Percentiles rank a stretch among this genome's conserved stretches.
These are phyloP conservation scores for Vitis rupestris DNA, from an alignment of 164 flowering plant genomes.

Conservation along the genomic window DNA sequence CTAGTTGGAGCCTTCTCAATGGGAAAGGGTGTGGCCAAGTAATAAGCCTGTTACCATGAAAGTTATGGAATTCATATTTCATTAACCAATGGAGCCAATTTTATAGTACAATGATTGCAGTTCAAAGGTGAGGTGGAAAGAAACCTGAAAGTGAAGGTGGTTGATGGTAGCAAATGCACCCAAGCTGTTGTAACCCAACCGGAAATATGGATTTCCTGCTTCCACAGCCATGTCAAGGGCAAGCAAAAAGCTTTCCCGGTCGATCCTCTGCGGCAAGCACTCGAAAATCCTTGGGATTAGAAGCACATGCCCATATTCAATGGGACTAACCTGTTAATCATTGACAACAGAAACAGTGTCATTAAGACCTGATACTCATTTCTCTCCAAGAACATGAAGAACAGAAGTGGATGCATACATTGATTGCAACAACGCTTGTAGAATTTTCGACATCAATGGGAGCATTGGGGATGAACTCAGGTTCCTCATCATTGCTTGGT, in stretches of 20 bases:
- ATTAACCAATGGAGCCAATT: neutral
- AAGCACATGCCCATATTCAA: slow-evolving; percentile 71
- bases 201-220: slow-evolving; percentile 60
- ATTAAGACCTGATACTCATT: neutral
- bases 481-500: slow-evolving; percentile 41
- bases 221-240: slow-evolving; percentile 66
- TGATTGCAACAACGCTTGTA: slow-evolving; percentile 68
- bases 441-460: slow-evolving; percentile 48
- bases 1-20: slow-evolving; percentile 60
- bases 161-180: slow-evolving; percentile 79
- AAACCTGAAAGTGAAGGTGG: slow-evolving; percentile 68
- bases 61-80: neutral
- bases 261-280: slow-evolving; percentile 67
- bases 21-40: slow-evolving; percentile 57
- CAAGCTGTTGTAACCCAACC: slow-evolving; percentile 73
- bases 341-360: neutral
- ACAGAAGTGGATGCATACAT: slow-evolving; percentile 29
- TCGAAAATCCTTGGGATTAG: slow-evolving; percentile 58
- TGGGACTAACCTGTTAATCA: slow-evolving; percentile 60
- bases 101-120: neutral
- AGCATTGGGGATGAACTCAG: slow-evolving; percentile 47
- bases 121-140: neutral
- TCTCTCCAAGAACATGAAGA: neutral
- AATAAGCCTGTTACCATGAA: slow-evolving; percentile 46
- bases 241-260: slow-evolving; percentile 52